Evolutionary conservation across 2,329 filamentous ascomycete species (phyloP).

Genomic region (Neofusicoccum cordaticola): DNA sequence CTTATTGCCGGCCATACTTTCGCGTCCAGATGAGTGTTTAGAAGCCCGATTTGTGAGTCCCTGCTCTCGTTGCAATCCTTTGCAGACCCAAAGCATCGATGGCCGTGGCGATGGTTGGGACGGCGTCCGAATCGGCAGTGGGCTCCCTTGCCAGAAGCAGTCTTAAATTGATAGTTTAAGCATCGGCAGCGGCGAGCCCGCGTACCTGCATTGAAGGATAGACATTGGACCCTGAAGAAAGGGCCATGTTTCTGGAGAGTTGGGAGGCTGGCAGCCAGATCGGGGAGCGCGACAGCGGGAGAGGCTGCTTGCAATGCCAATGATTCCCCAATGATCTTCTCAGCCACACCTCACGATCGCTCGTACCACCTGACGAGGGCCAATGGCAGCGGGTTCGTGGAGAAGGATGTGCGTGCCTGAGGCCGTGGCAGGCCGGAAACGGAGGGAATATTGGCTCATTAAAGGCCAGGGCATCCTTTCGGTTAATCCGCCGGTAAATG

Average conservation of each 20-base stretch:
- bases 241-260: neutral
- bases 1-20: neutral
- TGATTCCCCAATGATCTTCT: conserved; percentile 2
- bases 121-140: neutral
- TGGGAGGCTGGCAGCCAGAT: neutral
- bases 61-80: neutral
- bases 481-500: conserved; percentile 4
- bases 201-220: conserved; percentile 8
- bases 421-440: neutral
- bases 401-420: neutral
- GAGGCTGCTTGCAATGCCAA: neutral
- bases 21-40: neutral
- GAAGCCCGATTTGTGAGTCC: neutral
- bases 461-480: conserved; percentile 10
- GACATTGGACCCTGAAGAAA: conserved; percentile 11
- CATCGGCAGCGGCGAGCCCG: neutral
- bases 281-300: neutral
- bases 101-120: neutral
- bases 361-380: neutral
- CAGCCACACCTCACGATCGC: neutral
- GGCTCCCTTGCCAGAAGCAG: neutral
- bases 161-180: neutral
- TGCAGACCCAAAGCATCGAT: neutral
- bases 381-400: neutral
- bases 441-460: conserved; percentile 14